Percentiles rank a stretch among this genome's conserved stretches.
phyloP scores from a whole-genome alignment of 805 yeast genomes.

The Saturnispora sekii region DNA sequence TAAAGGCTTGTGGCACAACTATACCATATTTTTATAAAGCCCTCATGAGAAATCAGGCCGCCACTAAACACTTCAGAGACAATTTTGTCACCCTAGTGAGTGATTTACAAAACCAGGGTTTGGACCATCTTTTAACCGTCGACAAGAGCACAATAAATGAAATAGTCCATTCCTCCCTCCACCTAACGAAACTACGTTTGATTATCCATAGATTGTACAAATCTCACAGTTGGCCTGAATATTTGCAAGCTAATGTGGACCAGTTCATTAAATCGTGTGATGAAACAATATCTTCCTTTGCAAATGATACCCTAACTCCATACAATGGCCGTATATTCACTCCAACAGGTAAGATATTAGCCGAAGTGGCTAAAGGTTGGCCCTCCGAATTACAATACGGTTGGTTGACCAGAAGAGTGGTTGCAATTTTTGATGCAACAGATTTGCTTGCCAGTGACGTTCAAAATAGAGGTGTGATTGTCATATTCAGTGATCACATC shows the following conservation, averaged over 20 bases:
- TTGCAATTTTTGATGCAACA: slow-evolving; percentile 49
- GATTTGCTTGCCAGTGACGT: slow-evolving; percentile 20
- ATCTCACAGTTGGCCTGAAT: slow-evolving; percentile 36
- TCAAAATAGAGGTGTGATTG: slow-evolving; percentile 43
- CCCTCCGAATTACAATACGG: slow-evolving; percentile 80
- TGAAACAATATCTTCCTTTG: slow-evolving; percentile 75
- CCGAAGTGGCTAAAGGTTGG: slow-evolving; percentile 81
- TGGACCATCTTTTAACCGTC: slow-evolving; percentile 25
- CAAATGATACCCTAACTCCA: slow-evolving; percentile 40
- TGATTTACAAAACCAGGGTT: slow-evolving; percentile 25
- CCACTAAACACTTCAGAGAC: slow-evolving; percentile 53
- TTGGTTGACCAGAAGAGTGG: slow-evolving; percentile 80
- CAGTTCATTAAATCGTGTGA: slow-evolving; percentile 43
- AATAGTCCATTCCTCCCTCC: slow-evolving; percentile 59
- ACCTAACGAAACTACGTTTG: slow-evolving; percentile 60
- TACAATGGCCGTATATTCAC: slow-evolving; percentile 68
- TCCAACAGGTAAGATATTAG: slow-evolving; percentile 80
- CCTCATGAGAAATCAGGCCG: slow-evolving; percentile 89
- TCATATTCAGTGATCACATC: slow-evolving; percentile 73
- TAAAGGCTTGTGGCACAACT: slow-evolving; percentile 72
- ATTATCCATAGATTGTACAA: slow-evolving; percentile 53
- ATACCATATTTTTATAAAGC: slow-evolving; percentile 91
- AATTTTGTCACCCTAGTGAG: slow-evolving; percentile 35
- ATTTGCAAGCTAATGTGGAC: slow-evolving; percentile 23
- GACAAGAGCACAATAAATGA: slow-evolving; percentile 47